Percentiles rank a stretch among this genome's conserved stretches.
Evolutionary conservation across 2,329 filamentous ascomycete species (phyloP).

Genomic region (Cryphonectria naterciae): DNA sequence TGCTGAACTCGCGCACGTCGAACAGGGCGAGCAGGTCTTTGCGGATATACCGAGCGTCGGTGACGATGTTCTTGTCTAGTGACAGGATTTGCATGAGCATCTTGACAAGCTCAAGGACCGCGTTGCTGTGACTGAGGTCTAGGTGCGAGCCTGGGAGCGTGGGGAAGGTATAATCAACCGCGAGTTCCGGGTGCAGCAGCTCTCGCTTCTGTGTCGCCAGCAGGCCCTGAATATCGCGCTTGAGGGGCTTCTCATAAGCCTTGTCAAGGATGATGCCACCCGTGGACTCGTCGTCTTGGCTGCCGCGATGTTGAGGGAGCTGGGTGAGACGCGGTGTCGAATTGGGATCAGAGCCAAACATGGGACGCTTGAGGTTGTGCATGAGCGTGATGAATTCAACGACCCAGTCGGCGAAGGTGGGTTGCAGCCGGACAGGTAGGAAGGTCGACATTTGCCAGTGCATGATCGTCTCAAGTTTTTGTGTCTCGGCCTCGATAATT

Average conservation of each 20-base stretch:
- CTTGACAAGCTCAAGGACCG: conserved; percentile 89
- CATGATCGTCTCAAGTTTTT: conserved; percentile 90
- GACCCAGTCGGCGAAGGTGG: conserved; percentile 88
- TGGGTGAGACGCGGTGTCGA: conserved; percentile 62
- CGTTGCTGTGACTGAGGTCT: conserved; percentile 53
- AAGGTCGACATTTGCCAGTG: conserved; percentile 97
- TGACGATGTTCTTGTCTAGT: conserved; percentile 85
- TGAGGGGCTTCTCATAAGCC: conserved; percentile 83
- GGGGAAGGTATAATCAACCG: conserved; percentile 85
- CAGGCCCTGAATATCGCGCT: conserved; percentile 83
- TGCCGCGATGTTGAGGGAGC: conserved; percentile 55
- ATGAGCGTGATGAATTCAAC: conserved; percentile 94
- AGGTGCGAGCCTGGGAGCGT: conserved; percentile 74
- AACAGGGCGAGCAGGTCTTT: conserved; percentile 90
- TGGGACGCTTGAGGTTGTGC: conserved; percentile 80
- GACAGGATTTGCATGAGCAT: conserved; percentile 88
- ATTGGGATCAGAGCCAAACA: conserved; percentile 51
- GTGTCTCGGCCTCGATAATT: conserved; percentile 72
- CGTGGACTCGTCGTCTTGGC: conserved; percentile 62
- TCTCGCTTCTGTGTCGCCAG: conserved; percentile 86
- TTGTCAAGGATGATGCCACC: conserved; percentile 74
- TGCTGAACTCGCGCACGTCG: conserved; percentile 91
- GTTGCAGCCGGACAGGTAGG: conserved; percentile 77
- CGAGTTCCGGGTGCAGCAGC: conserved; percentile 85
- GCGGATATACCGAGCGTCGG: conserved; percentile 84